Base-by-base conservation (phyloP, 139 green algal genomes). In the Volvox africanus region DNA sequence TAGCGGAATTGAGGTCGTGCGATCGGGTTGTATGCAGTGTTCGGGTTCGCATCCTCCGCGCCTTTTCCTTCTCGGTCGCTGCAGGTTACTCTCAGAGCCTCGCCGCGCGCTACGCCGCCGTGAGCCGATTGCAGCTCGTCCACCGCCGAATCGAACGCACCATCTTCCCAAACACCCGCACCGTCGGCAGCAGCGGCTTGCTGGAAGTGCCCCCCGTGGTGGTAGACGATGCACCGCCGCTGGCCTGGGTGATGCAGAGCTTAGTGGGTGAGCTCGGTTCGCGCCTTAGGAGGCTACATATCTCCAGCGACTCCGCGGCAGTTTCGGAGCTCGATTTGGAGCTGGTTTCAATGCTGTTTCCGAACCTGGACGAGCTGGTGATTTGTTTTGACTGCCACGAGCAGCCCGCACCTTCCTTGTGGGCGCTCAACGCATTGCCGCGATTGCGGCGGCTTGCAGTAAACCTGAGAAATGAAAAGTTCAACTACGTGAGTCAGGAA, bases 141-240 rank as follows among this genome's bases (percentile, higher is more conserved):
- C 84, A 89, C 68, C 68, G 18, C 69, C 69, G 37, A 67, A 24
- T 89, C 22, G 69, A 82, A 44, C 84, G 84, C 26, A 50, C 28
- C 28, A 22, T 89, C n/a, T 44, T 44, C 24, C 35, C 83, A 30
- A 80, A 80, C 83, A 44, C 67, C 22, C 17, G 24, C 44, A 30
- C 14, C 80, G 44, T 50, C 12, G 50, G 50, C 50, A 61, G n/a
- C 81, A 79, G 62, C 82, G 62, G 82, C 22, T 33, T 80, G 17
- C 83, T 88, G 9, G 35, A 88, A 37, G 50, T 80, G 83, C 83
- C 83, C 14, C 35, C 83, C 13, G 67, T 80, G 35, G 67, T 88
- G n/a, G 83, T 88, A 21, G 83, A 88, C 62, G 83, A 88, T 24
- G 67, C 83, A 22, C 83, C 83, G 83, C 67, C 67, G 35, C 83